Percentiles rank a stretch among this genome's conserved stretches.
These are phyloP conservation scores for Retiboletus flavoniger DNA, from an alignment of 1,284 basidiomycete species.

Conservation along the genomic window DNA sequence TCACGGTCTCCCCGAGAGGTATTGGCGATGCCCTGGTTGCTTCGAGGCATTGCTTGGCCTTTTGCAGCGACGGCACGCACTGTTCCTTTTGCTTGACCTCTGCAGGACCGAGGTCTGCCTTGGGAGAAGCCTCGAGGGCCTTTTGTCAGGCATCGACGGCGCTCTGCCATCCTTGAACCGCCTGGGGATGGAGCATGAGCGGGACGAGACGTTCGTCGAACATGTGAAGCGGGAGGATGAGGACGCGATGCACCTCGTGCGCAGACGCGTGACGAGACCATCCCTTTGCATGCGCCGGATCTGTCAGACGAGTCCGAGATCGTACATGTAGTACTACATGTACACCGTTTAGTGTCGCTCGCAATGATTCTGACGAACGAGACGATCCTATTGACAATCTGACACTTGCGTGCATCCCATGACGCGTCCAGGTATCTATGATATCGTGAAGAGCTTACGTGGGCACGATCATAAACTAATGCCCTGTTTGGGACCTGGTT, in stretches of 20 bases:
- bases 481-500: no score
- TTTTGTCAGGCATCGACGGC: neutral
- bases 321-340: no score
- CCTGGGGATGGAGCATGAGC: neutral
- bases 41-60: neutral
- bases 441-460: no score
- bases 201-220: no score
- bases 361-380: no score
- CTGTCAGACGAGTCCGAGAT: no score
- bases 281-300: constrained; percentile 4
- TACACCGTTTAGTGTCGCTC: no score
- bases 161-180: neutral
- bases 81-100: neutral
- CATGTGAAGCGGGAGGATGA: no score
- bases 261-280: constrained; percentile 8
- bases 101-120: neutral
- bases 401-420: neutral
- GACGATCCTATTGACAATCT: no score
- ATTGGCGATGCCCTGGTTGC: no score
- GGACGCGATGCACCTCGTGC: neutral
- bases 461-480: no score
- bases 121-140: neutral
- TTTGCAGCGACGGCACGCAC: neutral
- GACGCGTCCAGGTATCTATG: neutral
- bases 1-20: no score